A percentile compares a stretch with the other conserved stretches of the same genome.
phyloP scores from a whole-genome alignment of 176 grass and related monocot genomes.

The Zea luxurians region DNA sequence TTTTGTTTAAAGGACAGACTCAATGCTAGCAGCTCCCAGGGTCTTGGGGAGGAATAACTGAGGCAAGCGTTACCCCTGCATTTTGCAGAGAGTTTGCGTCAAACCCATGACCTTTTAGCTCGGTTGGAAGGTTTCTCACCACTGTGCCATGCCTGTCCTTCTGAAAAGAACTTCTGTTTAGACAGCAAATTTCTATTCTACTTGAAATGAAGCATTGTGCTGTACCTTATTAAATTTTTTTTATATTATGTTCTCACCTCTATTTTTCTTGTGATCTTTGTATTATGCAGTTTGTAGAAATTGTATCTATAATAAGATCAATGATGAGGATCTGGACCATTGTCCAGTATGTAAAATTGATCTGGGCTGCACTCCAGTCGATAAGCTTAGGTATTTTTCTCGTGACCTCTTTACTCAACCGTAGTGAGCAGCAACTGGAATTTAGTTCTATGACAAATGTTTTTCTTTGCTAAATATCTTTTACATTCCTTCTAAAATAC shows the following conservation, averaged over 20 bases:
- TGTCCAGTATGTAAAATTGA: conserved; percentile 80
- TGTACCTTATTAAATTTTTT: conserved; percentile 1
- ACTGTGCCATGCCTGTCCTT: too few relatives aligned
- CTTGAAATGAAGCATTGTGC: conserved; percentile 1
- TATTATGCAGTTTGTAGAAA: conserved; percentile 77
- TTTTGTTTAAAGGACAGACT: neutral
- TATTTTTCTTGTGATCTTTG: conserved; percentile 22
- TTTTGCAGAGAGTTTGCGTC: neutral
- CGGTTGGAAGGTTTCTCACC: neutral
- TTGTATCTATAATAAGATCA: conserved; percentile 76
- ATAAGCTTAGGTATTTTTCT: conserved; percentile 80
- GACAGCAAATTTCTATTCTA: neutral
- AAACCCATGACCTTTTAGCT: neutral
- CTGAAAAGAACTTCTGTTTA: neutral
- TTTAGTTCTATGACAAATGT: neutral
- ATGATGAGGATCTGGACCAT: conserved; percentile 61
- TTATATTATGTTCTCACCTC: conserved; percentile 12
- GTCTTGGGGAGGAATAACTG: neutral
- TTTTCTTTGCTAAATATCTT: conserved; percentile 34
- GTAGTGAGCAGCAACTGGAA: neutral
- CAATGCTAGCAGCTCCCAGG: neutral
- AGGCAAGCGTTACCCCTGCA: neutral
- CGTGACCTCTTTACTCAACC: neutral
- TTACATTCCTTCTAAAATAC: conserved; percentile 11
- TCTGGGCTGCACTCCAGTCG: conserved; percentile 59